phyloP scores from a whole-genome alignment of 2,329 filamentous ascomycete species.

The Lachnellula subtilissima region DNA sequence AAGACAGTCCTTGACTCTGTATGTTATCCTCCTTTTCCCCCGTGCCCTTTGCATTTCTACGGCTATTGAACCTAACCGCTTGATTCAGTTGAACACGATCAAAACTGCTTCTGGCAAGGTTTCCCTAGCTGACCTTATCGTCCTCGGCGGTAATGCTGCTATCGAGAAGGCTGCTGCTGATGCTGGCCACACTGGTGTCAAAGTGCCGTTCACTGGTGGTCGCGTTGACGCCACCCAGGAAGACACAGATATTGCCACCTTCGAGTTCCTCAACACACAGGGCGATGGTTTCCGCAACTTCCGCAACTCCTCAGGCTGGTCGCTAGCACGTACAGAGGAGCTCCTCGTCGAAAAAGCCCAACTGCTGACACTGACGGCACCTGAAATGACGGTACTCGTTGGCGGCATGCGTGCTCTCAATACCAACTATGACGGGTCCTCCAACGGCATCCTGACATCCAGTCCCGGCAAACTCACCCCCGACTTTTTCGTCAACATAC shows the following conservation, averaged over 20 bases:
- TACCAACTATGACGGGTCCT: conserved; percentile 52
- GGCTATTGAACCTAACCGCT: too few species aligned
- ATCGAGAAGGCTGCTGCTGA: conserved; percentile 47
- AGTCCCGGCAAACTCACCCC: conserved; percentile 51
- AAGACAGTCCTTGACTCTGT: background rate
- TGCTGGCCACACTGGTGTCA: conserved; percentile 17
- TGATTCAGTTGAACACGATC: conserved; percentile 30
- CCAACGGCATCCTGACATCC: conserved; percentile 50
- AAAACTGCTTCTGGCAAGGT: conserved; percentile 50
- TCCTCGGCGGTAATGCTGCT: conserved; percentile 50
- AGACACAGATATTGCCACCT: conserved; percentile 50
- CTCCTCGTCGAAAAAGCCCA: conserved; percentile 54
- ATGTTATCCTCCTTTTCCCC: too few species aligned
- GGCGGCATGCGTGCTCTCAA: conserved; percentile 53
- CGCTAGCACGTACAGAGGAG: conserved; percentile 49
- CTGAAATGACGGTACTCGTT: conserved; percentile 51
- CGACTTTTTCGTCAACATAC: conserved; percentile 58
- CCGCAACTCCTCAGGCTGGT: conserved; percentile 40
- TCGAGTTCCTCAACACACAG: conserved; percentile 49
- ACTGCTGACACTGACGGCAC: conserved; percentile 49
- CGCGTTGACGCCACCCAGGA: conserved; percentile 53
- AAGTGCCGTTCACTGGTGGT: conserved; percentile 51
- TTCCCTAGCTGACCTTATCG: conserved; percentile 54
- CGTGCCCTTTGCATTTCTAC: too few species aligned
- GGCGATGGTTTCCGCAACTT: conserved; percentile 58